phyloP scores from a whole-genome alignment of 257 asterid genomes.

The Gentiana dahurica region DNA sequence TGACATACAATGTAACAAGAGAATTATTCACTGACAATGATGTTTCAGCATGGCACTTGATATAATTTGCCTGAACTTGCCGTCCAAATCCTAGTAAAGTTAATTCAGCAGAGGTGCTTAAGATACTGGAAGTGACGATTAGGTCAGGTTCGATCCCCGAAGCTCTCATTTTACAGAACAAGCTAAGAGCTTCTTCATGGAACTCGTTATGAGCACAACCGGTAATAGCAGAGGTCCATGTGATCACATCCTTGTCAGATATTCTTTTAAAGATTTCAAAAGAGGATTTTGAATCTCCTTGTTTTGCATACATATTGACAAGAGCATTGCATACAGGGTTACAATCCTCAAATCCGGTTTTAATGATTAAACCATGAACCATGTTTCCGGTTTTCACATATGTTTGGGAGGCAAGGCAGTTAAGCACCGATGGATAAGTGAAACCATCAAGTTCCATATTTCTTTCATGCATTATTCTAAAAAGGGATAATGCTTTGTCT shows the following conservation, averaged over 20 bases:
- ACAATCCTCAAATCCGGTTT: conserved; percentile 48
- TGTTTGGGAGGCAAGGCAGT: conserved; percentile 44
- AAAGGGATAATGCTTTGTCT: conserved; percentile 44
- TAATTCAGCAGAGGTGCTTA: conserved; percentile 67
- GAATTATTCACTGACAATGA: conserved; percentile 58
- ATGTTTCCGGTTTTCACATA: conserved; percentile 30
- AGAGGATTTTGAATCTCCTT: conserved; percentile 33
- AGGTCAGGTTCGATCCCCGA: conserved; percentile 40
- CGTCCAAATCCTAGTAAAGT: conserved; percentile 59
- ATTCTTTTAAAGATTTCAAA: conserved; percentile 29
- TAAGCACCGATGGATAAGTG: conserved; percentile 64
- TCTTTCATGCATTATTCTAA: conserved; percentile 42
- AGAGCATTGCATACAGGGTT: conserved; percentile 59
- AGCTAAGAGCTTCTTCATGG: conserved; percentile 48
- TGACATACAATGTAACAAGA: conserved; percentile 59
- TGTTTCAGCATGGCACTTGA: conserved; percentile 32
- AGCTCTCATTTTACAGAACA: conserved; percentile 49
- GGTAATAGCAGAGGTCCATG: conserved; percentile 78
- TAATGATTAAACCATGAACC: conserved; percentile 48
- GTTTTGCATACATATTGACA: conserved; percentile 84
- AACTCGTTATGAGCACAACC: conserved; percentile 52
- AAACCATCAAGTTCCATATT: conserved; percentile 53
- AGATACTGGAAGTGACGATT: conserved; percentile 41
- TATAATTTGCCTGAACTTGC: conserved; percentile 47
- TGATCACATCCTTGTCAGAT: conserved; percentile 55